Conservation (phyloP, 495 filamentous ascomycete species). For the Cetradonia linearis region DNA sequence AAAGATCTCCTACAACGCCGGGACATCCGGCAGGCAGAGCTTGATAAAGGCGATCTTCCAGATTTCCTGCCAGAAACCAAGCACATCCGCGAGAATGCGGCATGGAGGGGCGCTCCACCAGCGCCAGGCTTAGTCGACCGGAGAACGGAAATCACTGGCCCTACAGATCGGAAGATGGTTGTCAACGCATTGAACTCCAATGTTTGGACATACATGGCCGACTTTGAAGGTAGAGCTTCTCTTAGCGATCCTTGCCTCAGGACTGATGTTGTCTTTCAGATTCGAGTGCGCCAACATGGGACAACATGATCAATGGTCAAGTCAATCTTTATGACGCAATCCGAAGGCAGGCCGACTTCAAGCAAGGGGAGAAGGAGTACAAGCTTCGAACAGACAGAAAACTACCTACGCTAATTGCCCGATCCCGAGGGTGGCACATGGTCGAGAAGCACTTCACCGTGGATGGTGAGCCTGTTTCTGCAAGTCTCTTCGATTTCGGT, state of each 20-base stretch:
- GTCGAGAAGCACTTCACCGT: constrained; percentile 98
- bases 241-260: background rate
- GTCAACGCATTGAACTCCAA: constrained; percentile 95
- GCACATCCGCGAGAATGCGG: constrained; percentile 86
- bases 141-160: constrained; percentile 96
- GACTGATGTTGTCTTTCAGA: constrained; percentile 42
- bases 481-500: constrained; percentile 91
- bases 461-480: constrained; percentile 90
- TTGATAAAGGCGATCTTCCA: constrained; percentile 82
- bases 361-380: constrained; percentile 89
- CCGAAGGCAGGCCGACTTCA: constrained; percentile 91
- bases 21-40: constrained; percentile 77
- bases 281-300: constrained; percentile 95
- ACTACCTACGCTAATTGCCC: constrained; percentile 75
- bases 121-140: constrained; percentile 91
- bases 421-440: constrained; percentile 86
- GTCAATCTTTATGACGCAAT: constrained; percentile 97
- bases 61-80: constrained; percentile 96
- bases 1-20: constrained; percentile 85
- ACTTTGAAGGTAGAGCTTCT: constrained; percentile 71
- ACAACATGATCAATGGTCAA: constrained; percentile 98
- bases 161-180: constrained; percentile 98
- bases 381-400: constrained; percentile 82
- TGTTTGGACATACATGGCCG: constrained; percentile 99
- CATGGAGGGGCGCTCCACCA: constrained; percentile 90